Conservation (phyloP, 768 basidiomycete species). For the Tylopilus balloui region DNA sequence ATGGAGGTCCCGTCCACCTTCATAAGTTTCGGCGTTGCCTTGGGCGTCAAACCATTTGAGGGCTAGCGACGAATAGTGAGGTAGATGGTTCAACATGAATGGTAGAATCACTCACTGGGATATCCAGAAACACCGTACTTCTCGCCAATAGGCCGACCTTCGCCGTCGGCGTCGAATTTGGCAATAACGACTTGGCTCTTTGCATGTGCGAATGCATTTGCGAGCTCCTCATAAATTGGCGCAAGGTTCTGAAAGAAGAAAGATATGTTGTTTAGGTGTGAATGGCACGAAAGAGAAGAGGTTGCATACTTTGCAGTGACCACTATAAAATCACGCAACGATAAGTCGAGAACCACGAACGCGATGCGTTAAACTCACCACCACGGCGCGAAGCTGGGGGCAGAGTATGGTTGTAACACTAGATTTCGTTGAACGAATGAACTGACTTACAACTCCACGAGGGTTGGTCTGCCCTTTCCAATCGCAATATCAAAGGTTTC, state of each 20-base stretch:
- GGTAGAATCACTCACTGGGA: conserved; percentile 62
- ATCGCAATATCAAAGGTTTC: conserved; percentile 72
- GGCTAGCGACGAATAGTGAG: conserved; percentile 43
- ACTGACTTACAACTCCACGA: conserved; percentile 82
- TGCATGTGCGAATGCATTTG: conserved; percentile 73
- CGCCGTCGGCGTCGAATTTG: conserved; percentile 91
- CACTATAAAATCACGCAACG: conserved; percentile 38
- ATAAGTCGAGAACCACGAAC: not conserved
- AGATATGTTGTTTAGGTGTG: not conserved
- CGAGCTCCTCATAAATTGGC: conserved; percentile 83
- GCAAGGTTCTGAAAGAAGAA: conserved; percentile 68
- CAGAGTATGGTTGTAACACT: not conserved
- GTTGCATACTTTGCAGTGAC: conserved; percentile 74
- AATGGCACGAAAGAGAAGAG: not conserved
- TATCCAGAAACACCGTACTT: conserved; percentile 80
- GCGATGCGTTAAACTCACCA: conserved; percentile 48
- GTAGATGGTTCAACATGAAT: not conserved
- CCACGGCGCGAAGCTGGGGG: conserved; percentile 77
- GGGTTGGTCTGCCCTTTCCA: conserved; percentile 75
- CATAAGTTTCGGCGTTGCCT: conserved; percentile 65
- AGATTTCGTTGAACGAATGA: not conserved
- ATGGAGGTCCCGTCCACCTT: conserved; percentile 78
- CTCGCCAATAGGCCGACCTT: conserved; percentile 68
- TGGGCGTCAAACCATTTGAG: conserved; percentile 85
- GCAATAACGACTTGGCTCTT: conserved; percentile 85